Evolutionary conservation across 176 grass and related monocot species (phyloP).

Genomic region (Aegilops tauschii): DNA sequence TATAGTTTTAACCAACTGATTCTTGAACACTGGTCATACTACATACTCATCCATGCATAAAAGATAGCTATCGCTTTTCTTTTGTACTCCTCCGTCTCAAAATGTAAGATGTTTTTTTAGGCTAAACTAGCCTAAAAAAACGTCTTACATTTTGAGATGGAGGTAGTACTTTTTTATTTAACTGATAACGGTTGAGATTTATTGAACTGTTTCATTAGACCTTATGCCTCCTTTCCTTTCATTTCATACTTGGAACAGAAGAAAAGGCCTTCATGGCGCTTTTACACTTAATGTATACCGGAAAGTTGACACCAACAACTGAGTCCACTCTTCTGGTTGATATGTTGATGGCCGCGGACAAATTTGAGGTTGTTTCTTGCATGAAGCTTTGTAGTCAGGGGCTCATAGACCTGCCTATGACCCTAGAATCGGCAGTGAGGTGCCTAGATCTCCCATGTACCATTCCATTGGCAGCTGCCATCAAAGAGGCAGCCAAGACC

Average conservation of each 20-base stretch:
- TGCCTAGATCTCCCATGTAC: constrained; percentile 79
- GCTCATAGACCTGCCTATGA: neutral
- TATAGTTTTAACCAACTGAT: neutral
- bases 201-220: neutral
- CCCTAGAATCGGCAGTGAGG: constrained; percentile 58
- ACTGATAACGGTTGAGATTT: neutral
- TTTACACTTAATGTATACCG: neutral
- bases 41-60: neutral
- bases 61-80: neutral
- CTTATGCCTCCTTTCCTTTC: neutral
- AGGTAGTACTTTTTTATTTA: no score
- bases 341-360: neutral
- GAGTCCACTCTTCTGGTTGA: neutral
- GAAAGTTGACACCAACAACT: neutral
- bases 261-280: constrained; percentile 79
- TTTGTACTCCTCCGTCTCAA: neutral
- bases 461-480: constrained; percentile 46
- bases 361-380: constrained; percentile 1
- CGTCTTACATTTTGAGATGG: no score
- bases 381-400: neutral
- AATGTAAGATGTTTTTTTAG: no score
- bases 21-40: neutral
- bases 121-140: no score
- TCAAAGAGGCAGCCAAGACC: constrained; percentile 37
- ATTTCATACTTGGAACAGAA: constrained; percentile 53